Percentiles rank a stretch among this genome's conserved stretches.
Conservation (phyloP, 768 basidiomycete genomes). For the Hygrocybe coccinea region DNA sequence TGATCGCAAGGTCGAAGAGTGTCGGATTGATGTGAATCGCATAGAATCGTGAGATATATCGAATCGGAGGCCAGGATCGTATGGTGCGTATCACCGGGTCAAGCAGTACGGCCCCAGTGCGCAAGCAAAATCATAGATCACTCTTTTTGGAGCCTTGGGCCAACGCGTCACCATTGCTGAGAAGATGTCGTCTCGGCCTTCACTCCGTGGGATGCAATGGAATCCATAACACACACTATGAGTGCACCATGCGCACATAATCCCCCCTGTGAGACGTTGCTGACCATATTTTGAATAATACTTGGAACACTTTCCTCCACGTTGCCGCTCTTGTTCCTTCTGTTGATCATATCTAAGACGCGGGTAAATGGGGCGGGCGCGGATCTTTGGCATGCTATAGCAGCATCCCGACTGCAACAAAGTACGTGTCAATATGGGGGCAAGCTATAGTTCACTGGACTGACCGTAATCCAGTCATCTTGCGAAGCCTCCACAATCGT, state of each 20-base stretch:
- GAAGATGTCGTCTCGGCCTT: slow-evolving; percentile 38
- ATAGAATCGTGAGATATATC: no score
- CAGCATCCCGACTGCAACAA: slow-evolving; percentile 16
- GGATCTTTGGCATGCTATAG: slow-evolving; percentile 29
- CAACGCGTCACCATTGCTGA: slow-evolving; percentile 34
- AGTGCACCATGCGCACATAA: slow-evolving; percentile 31
- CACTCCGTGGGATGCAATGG: slow-evolving; percentile 32
- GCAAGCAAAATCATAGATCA: slow-evolving; percentile 29
- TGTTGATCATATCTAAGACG: slow-evolving; percentile 20
- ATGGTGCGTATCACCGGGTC: no score
- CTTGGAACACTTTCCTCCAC: slow-evolving; percentile 22
- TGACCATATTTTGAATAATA: slow-evolving; percentile 27
- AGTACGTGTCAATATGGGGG: no score
- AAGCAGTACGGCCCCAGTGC: slow-evolving; percentile 32
- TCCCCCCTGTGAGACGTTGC: slow-evolving; percentile 1
- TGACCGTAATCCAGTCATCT: no score
- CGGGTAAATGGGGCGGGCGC: slow-evolving; percentile 25
- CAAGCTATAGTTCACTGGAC: no score
- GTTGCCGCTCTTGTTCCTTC: slow-evolving; percentile 6
- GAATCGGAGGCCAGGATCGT: no score
- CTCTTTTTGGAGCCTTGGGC: slow-evolving; percentile 22
- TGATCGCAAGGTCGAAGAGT: no score
- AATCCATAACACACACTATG: slow-evolving; percentile 33
- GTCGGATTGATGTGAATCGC: no score
- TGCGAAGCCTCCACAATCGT: no score